Conservation (phyloP, 805 yeast species). For the Metschnikowia arizonensis region DNA sequence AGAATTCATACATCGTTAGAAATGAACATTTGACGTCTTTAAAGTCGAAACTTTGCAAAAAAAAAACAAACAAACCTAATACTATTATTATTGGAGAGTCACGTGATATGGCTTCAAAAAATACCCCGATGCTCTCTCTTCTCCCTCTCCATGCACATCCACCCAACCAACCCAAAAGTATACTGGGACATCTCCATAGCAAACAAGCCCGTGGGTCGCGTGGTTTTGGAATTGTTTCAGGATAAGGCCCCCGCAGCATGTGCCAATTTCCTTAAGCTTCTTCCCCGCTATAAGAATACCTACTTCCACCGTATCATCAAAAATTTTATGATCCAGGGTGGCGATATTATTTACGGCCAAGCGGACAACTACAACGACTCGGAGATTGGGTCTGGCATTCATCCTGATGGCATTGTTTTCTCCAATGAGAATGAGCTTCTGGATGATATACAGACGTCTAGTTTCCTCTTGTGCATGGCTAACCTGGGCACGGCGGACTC, state of each 20-base stretch:
- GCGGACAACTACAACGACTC: slow-evolving; percentile 22
- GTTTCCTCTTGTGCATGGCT: slow-evolving; percentile 62
- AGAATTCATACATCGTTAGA: no score
- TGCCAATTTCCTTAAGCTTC: slow-evolving; percentile 45
- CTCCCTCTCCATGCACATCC: slow-evolving; percentile 29
- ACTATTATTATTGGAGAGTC: no score
- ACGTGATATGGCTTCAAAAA: not conserved
- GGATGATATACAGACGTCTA: slow-evolving; percentile 37
- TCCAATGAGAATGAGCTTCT: slow-evolving; percentile 55
- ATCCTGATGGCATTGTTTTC: slow-evolving; percentile 27
- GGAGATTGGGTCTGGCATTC: slow-evolving; percentile 34
- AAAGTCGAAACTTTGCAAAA: no score
- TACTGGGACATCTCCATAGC: slow-evolving; percentile 54
- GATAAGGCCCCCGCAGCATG: slow-evolving; percentile 55
- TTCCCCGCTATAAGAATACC: slow-evolving; percentile 38
- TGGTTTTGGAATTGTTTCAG: slow-evolving; percentile 52
- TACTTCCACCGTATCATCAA: slow-evolving; percentile 60
- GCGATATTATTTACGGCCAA: slow-evolving; percentile 49
- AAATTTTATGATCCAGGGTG: slow-evolving; percentile 70
- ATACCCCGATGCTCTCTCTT: not conserved
- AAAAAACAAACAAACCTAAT: no score
- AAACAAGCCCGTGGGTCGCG: slow-evolving; percentile 45
- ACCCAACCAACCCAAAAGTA: slow-evolving; percentile 25
- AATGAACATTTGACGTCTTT: no score
- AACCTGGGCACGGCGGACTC: slow-evolving; percentile 46